Percentiles rank a stretch among this genome's conserved stretches.
These are phyloP conservation scores for Solanum piurae DNA, from an alignment of 257 asterid genomes.

Conservation along the genomic window DNA sequence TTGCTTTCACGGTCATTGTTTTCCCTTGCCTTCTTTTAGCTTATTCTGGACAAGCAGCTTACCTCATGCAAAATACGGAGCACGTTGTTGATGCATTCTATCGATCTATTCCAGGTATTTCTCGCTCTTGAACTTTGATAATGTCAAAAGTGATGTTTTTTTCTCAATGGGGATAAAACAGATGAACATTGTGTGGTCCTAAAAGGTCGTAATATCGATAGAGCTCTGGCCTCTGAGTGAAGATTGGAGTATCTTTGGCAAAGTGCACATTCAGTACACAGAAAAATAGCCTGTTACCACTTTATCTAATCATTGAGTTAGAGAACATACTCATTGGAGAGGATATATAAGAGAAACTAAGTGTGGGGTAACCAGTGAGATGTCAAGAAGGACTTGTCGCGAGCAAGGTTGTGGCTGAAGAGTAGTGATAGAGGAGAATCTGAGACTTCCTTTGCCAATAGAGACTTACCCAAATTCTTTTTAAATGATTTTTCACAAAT, in stretches of 20 bases:
- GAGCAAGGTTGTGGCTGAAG: not conserved
- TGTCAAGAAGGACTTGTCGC: not conserved
- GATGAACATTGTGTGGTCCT: not conserved
- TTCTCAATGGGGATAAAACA: not conserved
- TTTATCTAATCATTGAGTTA: not conserved
- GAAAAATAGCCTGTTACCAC: not conserved
- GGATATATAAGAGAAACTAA: not conserved
- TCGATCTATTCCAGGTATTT: slow-evolving; percentile 30
- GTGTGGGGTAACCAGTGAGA: not conserved
- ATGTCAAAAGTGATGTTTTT: not conserved
- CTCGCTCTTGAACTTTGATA: not conserved
- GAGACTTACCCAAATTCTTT: not conserved
- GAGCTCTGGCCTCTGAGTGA: not conserved
- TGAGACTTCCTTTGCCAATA: not conserved
- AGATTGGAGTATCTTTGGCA: not conserved
- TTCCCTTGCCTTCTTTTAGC: slow-evolving; percentile 34
- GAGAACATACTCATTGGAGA: not conserved
- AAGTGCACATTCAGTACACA: not conserved
- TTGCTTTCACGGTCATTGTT: slow-evolving; percentile 29
- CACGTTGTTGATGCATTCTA: slow-evolving; percentile 34
- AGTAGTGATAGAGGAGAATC: not conserved
- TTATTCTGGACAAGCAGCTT: slow-evolving; percentile 41
- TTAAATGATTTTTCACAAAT: not conserved
- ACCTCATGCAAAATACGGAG: slow-evolving; percentile 32
- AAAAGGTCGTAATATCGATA: not conserved